Conservation (phyloP, 345 rosid genomes). For the Salix udensis region DNA sequence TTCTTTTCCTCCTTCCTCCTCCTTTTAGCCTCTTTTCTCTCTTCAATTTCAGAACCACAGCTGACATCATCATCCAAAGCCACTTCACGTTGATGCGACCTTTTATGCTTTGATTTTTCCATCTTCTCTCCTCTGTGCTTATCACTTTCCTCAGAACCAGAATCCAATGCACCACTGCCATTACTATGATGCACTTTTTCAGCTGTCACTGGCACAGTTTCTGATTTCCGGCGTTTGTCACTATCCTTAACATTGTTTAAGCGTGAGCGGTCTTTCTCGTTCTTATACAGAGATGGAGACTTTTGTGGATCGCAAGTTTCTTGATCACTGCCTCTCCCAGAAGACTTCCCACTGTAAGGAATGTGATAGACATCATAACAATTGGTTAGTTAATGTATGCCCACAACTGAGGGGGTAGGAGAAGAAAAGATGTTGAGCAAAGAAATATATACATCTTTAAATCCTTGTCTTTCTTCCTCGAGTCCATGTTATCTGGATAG, state of each 20-base stretch:
- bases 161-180: conserved; percentile 38
- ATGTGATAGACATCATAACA: conserved; percentile 17
- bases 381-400: not conserved
- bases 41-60: conserved; percentile 63
- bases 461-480: conserved; percentile 37
- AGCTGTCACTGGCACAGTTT: conserved; percentile 21
- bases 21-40: conserved; percentile 81
- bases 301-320: conserved; percentile 37
- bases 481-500: conserved; percentile 24
- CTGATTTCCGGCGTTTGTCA: conserved; percentile 24
- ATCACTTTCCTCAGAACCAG: conserved; percentile 53
- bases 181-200: conserved; percentile 42
- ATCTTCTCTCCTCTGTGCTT: conserved; percentile 37
- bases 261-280: conserved; percentile 29
- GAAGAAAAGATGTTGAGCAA: not conserved
- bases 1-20: conserved; percentile 88
- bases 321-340: conserved; percentile 29
- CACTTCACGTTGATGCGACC: conserved; percentile 44
- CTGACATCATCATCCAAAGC: conserved; percentile 59
- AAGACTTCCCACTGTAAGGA: conserved; percentile 50
- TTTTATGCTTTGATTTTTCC: conserved; percentile 62
- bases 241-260: conserved; percentile 32
- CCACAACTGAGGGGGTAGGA: conserved; percentile 8
- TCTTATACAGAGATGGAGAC: conserved; percentile 36
- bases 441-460: conserved; percentile 41